These are phyloP conservation scores for Eruca vesicaria DNA, from an alignment of 441 rosid species.

Conservation along the genomic window DNA sequence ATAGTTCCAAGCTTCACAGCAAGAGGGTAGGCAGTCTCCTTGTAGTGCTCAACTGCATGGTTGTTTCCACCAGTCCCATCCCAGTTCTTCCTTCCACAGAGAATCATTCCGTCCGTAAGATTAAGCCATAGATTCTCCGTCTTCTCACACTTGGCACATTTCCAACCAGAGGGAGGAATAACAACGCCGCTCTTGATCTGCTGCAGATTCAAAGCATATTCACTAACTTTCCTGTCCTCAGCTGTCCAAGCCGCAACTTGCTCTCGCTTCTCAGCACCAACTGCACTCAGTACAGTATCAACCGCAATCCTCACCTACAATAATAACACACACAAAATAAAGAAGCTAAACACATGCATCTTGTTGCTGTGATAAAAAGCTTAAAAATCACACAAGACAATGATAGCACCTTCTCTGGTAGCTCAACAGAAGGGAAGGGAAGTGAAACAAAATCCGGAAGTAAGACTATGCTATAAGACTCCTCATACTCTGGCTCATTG, in stretches of 20 bases:
- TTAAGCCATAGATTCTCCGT: constrained; percentile 91
- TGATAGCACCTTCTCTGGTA: constrained; percentile 86
- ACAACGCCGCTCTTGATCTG: constrained; percentile 74
- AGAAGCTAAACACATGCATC: constrained; percentile 9
- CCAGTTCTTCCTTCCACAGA: constrained; percentile 94
- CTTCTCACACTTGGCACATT: constrained; percentile 87
- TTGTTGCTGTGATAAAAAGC: neutral
- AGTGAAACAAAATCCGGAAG: constrained; percentile 75
- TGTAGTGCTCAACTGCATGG: constrained; percentile 91
- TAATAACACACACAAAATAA: neutral
- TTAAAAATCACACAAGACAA: neutral
- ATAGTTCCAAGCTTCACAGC: constrained; percentile 97
- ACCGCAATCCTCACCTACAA: constrained; percentile 84
- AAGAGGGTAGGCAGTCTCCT: constrained; percentile 83
- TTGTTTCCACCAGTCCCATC: constrained; percentile 97
- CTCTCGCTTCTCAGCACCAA: constrained; percentile 87
- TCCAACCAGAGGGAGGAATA: constrained; percentile 91
- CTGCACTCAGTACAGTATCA: constrained; percentile 73
- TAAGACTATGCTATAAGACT: constrained; percentile 61
- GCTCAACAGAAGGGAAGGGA: constrained; percentile 87
- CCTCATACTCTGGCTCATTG: constrained; percentile 80
- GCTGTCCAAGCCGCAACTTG: constrained; percentile 95
- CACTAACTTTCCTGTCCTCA: constrained; percentile 77
- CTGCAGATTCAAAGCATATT: constrained; percentile 70
- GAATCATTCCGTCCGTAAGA: constrained; percentile 93